These are phyloP conservation scores for Conringia planisiliqua DNA, from an alignment of 345 rosid genomes.

Conservation along the genomic window DNA sequence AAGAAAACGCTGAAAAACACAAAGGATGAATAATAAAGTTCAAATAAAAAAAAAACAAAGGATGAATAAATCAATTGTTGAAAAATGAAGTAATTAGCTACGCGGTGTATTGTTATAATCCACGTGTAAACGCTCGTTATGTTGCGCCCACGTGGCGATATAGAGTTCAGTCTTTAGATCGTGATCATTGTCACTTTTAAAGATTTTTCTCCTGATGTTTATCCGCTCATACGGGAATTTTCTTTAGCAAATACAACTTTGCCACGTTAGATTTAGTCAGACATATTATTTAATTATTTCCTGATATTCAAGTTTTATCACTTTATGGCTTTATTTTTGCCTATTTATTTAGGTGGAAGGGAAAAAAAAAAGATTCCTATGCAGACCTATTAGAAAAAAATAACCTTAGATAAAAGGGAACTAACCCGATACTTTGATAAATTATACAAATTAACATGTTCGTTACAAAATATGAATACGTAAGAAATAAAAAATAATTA, in stretches of 20 bases:
- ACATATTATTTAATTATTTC: no score
- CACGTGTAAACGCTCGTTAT: conserved; percentile 19
- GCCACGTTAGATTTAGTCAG: neutral
- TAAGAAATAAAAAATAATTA: no score
- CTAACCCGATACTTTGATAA: no score
- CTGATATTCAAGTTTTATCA: no score
- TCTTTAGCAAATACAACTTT: neutral
- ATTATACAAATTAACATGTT: no score
- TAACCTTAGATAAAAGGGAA: no score
- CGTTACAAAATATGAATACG: no score
- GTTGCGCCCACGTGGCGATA: neutral
- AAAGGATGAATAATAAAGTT: no score
- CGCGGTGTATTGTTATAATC: conserved; percentile 1
- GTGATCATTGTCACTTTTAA: neutral
- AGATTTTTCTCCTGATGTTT: neutral
- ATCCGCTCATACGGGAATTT: neutral
- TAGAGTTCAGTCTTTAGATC: neutral
- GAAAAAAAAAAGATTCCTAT: no score
- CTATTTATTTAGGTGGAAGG: no score
- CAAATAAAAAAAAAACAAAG: neutral
- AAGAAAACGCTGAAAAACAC: neutral
- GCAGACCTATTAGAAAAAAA: neutral
- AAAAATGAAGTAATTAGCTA: neutral
- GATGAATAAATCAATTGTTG: neutral
- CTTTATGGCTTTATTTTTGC: no score